Base-by-base conservation (phyloP, 495 filamentous ascomycete species). In the Trichocladium uniseriatum region DNA sequence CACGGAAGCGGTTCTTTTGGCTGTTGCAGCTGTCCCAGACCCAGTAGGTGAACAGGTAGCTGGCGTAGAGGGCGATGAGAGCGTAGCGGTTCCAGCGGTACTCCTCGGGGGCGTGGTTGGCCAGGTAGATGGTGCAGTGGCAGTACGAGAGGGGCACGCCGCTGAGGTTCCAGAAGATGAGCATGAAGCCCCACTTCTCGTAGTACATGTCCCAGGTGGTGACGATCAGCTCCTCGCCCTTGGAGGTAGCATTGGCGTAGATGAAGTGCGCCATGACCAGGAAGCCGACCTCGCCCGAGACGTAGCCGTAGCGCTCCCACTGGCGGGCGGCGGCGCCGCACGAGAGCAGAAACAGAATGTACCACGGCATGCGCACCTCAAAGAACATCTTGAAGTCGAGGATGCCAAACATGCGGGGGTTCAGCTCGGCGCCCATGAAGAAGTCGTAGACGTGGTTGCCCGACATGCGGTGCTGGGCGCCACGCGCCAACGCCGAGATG, bases 331-430 rank as follows among this genome's bases (percentile, higher is more conserved):
- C 88, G 9, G 89, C 79, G 40, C 79, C 87, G 58, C 79, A 75
- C 35, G 81, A 82, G 34, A 94, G 71, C 41, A 92, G 74, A 55
- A 95, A 82, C 19, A 98, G 77, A 43, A 95, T 94, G 69, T 81
- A 98, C 92, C 92, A 98, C 35, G 92, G 92, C 43, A 98, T 76
- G 52, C 92, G 86, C 52, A 98, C 91, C 70, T 98, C 92, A 63
- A 91, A 94, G 74, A 98, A 96, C 92, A 98, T 97, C 78, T 98
- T 98, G 71, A 96, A 87, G 64, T 98, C 92, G 48, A 98, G 73
- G 54, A 91, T 81, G 21, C 84, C 86, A 64, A 96, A 94, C 80
- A 96, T 83, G 42, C 92, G 78, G 8, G 92, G 92, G 73, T 98
- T 95, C 38, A 98, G 75, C 73, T 98, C 92, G 11, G 92, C 89